Percentiles rank a stretch among this genome's conserved stretches.
Evolutionary conservation across 805 yeast species (phyloP).

Genomic region (Starmera caribaea): DNA sequence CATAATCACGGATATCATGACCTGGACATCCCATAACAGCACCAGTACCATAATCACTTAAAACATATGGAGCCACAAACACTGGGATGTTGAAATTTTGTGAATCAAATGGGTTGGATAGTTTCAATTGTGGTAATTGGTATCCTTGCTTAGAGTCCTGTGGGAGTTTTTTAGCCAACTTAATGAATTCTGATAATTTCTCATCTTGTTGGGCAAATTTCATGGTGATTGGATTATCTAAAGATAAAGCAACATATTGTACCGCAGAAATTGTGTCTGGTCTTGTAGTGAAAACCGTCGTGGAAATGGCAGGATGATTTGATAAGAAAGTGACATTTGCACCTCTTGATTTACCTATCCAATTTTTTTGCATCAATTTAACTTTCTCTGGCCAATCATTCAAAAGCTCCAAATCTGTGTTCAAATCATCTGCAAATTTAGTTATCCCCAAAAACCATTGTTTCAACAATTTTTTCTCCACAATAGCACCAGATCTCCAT

Average conservation of each 20-base stretch:
- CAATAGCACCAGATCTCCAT: slow-evolving; percentile 96
- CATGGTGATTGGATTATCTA: slow-evolving; percentile 54
- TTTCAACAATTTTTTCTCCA: slow-evolving; percentile 68
- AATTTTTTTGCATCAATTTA: slow-evolving; percentile 80
- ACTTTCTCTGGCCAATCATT: slow-evolving; percentile 84
- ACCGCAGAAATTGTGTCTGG: slow-evolving; percentile 82
- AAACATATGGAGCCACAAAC: slow-evolving; percentile 84
- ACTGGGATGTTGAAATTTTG: slow-evolving; percentile 47
- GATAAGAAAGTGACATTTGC: slow-evolving; percentile 51
- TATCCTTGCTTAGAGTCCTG: slow-evolving; percentile 55
- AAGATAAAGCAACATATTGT: slow-evolving; percentile 72
- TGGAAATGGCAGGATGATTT: slow-evolving; percentile 10
- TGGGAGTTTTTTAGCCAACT: slow-evolving; percentile 23
- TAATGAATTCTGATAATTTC: slow-evolving; percentile 37
- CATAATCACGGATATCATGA: slow-evolving; percentile 78
- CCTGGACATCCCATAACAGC: slow-evolving; percentile 99
- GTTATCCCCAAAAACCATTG: slow-evolving; percentile 97
- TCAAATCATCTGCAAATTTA: slow-evolving; percentile 59
- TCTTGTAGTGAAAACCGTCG: slow-evolving; percentile 74
- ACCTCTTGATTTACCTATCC: slow-evolving; percentile 90
- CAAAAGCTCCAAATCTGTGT: slow-evolving; percentile 51
- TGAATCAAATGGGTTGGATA: slow-evolving; percentile 49
- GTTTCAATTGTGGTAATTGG: slow-evolving; percentile 32
- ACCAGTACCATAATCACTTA: slow-evolving; percentile 77
- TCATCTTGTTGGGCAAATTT: slow-evolving; percentile 27